Percentiles rank a stretch among this genome's conserved stretches.
Evolutionary conservation across 2,329 filamentous ascomycete genomes (phyloP).

Genomic region (Fusarium praegraminearum): DNA sequence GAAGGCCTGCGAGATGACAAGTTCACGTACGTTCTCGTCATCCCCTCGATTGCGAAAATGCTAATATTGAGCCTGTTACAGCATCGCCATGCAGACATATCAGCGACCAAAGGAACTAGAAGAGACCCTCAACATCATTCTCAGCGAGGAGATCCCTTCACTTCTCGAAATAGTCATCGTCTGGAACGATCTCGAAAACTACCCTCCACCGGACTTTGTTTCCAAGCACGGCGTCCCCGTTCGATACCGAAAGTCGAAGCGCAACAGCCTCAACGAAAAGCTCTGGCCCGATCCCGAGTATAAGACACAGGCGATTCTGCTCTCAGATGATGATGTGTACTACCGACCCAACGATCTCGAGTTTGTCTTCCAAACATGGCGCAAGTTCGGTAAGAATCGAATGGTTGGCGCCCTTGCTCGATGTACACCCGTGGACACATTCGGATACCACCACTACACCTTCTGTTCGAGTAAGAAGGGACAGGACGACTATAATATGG

Average conservation of each 20-base stretch:
- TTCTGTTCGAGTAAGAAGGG: constrained; percentile 48
- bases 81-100: constrained; percentile 55
- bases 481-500: constrained; percentile 52
- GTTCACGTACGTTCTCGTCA: constrained; percentile 46
- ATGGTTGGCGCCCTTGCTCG: constrained; percentile 54
- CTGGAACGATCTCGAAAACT: constrained; percentile 53
- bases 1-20: constrained; percentile 46
- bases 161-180: constrained; percentile 55
- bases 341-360: constrained; percentile 55
- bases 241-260: constrained; percentile 50
- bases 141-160: constrained; percentile 51
- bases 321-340: constrained; percentile 57
- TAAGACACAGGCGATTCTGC: constrained; percentile 55
- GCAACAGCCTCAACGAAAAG: constrained; percentile 55
- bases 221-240: constrained; percentile 51
- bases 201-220: constrained; percentile 47
- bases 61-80: constrained; percentile 28
- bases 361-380: constrained; percentile 57
- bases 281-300: constrained; percentile 54
- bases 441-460: constrained; percentile 50
- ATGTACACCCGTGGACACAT: constrained; percentile 47
- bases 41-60: not conserved
- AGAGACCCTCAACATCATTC: constrained; percentile 47
- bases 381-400: constrained; percentile 53
- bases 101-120: constrained; percentile 53